Conservation (phyloP, 768 basidiomycete genomes). For the Kwoniella sp. region DNA sequence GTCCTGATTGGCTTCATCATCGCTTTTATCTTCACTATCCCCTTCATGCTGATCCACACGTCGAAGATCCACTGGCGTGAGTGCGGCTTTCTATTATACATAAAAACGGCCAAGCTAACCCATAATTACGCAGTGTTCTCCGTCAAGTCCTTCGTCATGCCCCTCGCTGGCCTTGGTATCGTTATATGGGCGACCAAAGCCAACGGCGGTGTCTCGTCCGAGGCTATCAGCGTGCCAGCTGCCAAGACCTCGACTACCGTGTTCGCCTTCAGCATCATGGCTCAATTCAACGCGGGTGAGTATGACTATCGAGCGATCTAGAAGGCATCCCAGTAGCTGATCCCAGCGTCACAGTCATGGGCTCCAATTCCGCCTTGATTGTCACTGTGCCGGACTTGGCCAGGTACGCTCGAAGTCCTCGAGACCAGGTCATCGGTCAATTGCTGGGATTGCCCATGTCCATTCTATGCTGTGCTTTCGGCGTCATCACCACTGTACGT, state of each 20-base stretch:
- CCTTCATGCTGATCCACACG: constrained; percentile 33
- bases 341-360: constrained; percentile 13
- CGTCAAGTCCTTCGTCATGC: constrained; percentile 26
- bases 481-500: constrained; percentile 35
- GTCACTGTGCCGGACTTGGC: constrained; percentile 31
- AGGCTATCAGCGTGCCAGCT: constrained; percentile 1
- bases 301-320: too few relatives aligned
- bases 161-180: constrained; percentile 14
- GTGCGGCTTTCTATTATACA: not conserved
- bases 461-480: constrained; percentile 31
- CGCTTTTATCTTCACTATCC: constrained; percentile 26
- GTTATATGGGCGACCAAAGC: constrained; percentile 25
- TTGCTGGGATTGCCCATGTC: constrained; percentile 21
- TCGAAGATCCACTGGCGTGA: constrained; percentile 27
- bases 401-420: constrained; percentile 17
- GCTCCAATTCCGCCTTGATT: constrained; percentile 29
- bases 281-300: constrained; percentile 28
- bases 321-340: too few relatives aligned
- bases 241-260: constrained; percentile 17
- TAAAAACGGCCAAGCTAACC: not conserved
- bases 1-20: constrained; percentile 24
- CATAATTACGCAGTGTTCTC: constrained; percentile 15
- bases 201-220: constrained; percentile 23
- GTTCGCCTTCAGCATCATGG: constrained; percentile 21
- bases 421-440: constrained; percentile 22